Evolutionary conservation across 495 filamentous ascomycete species (phyloP).

Genomic region (Aspergillus sclerotioniger): DNA sequence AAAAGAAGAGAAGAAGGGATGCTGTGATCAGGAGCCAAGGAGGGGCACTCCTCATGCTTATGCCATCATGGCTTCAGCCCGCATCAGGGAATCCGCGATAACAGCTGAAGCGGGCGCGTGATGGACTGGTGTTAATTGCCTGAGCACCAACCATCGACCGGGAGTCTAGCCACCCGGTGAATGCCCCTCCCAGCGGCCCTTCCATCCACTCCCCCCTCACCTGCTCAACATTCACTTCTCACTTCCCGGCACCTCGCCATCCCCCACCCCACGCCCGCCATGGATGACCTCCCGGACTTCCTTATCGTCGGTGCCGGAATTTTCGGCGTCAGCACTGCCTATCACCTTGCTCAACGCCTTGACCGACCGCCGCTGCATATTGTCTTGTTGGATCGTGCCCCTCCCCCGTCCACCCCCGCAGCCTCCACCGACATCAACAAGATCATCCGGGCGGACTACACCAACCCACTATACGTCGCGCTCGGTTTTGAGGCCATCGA

Average conservation of each 20-base stretch:
- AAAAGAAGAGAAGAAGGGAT: neutral
- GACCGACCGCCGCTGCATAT: constrained; percentile 27
- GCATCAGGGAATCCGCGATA: neutral
- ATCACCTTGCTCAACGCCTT: constrained; percentile 33
- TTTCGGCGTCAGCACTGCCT: constrained; percentile 45
- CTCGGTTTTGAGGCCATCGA: constrained; percentile 33
- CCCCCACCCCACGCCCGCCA: neutral
- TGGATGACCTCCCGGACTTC: constrained; percentile 13
- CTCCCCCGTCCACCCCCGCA: constrained; percentile 25
- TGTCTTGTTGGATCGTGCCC: constrained; percentile 34
- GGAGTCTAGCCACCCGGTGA: too few species aligned
- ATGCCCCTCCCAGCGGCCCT: too few species aligned
- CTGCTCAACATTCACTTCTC: neutral
- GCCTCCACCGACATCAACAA: constrained; percentile 37
- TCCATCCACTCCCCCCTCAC: too few species aligned
- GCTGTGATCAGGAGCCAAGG: neutral
- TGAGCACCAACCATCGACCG: too few species aligned
- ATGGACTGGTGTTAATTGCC: too few species aligned
- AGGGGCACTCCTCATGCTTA: neutral
- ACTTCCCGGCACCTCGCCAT: neutral
- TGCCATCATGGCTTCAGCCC: neutral
- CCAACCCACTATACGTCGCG: constrained; percentile 29
- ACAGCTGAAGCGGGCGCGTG: neutral
- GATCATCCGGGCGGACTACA: constrained; percentile 38
- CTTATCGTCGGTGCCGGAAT: constrained; percentile 45